phyloP scores from a whole-genome alignment of 1,139 yeast genomes.

The Yamadazyma dendronema region DNA sequence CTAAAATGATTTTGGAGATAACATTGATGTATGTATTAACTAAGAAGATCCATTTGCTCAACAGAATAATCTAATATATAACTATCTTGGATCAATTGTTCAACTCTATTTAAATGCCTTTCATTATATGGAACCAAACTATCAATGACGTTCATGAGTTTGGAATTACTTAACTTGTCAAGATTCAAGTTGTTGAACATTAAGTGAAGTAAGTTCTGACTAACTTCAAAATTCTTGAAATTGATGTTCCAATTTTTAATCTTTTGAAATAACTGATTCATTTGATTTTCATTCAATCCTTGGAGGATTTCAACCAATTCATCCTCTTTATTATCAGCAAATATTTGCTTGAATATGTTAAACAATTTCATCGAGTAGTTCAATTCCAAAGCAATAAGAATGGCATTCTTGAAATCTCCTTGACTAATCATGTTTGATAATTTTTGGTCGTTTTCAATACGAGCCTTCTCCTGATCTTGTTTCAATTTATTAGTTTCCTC shows the following conservation, averaged over 20 bases:
- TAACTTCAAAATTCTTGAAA: conserved; percentile 72
- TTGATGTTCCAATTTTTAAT: conserved; percentile 95
- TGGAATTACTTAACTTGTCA: conserved; percentile 58
- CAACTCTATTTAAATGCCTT: conserved; percentile 76
- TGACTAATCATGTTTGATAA: conserved; percentile 67
- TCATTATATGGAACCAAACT: conserved; percentile 81
- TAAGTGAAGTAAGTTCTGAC: conserved; percentile 73
- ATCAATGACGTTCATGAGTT: conserved; percentile 66
- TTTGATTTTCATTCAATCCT: conserved; percentile 56
- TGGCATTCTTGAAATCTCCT: conserved; percentile 86
- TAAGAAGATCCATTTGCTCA: conserved; percentile 58
- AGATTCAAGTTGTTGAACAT: conserved; percentile 55
- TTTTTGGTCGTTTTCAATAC: conserved; percentile 85
- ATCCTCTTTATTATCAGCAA: conserved; percentile 42
- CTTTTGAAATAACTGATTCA: conserved; percentile 62
- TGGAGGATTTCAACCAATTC: conserved; percentile 67
- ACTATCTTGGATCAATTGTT: conserved; percentile 80
- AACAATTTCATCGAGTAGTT: conserved; percentile 85
- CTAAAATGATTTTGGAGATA: not conserved
- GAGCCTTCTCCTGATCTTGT: conserved; percentile 51
- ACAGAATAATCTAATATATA: conserved; percentile 82
- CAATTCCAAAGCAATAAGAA: conserved; percentile 76
- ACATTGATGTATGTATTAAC: no score
- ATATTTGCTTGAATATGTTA: conserved; percentile 61
- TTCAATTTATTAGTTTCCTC: conserved; percentile 57